Base-by-base conservation (phyloP, 768 basidiomycete species). In the Epithele typhae region DNA sequence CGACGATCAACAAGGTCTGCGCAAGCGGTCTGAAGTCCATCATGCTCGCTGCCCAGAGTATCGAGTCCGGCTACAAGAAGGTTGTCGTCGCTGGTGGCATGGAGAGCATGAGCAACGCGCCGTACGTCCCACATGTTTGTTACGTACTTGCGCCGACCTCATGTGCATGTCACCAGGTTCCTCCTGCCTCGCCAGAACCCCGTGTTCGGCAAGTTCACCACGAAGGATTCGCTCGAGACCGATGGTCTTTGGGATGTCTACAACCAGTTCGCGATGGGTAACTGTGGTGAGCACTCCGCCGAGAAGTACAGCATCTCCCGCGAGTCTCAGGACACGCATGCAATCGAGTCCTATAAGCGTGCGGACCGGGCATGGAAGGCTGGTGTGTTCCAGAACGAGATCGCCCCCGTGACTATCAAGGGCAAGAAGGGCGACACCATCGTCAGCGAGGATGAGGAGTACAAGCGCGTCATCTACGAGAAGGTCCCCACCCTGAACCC, bases 1-100 rank as follows among this genome's bases (percentile, higher is more conserved):
- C 96, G 30, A 99, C 96, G 40, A 84, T 99, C 73, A 99, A 99
- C 81, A 99, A 99, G 73, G 96, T 99, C 66, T 99, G 96, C 67
- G 96, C 96, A 5, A 93, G 90, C 44, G 96, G 96, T 51, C 74
- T 99, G 78, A 98, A 98, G 70, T 78, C 94, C 23, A 81, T 98
- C 70, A 96, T 92, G 68, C 76, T 98, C 52, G 96, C 92, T 46
- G 78, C 92, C 22, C 96, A 98, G 72, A 81, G 78, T 59, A 92
- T 99, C 60, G 77, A 84, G 64, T 75, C 84, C 19, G 96, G 96
- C 41, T 82, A 95, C 63, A 82, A 87, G 49, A 81, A 69, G 33
- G 79, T 96, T 40, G 87, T 96, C 57, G 91, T 83, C 21, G 94
- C 94, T 46, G 96, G 96, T 56, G 96, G 96, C 51, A 96, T 92